Evolutionary conservation across 495 filamentous ascomycete species (phyloP), one percentile per base, ranked within the genome.

Genomic region (Cercophora newfieldiana): DNA sequence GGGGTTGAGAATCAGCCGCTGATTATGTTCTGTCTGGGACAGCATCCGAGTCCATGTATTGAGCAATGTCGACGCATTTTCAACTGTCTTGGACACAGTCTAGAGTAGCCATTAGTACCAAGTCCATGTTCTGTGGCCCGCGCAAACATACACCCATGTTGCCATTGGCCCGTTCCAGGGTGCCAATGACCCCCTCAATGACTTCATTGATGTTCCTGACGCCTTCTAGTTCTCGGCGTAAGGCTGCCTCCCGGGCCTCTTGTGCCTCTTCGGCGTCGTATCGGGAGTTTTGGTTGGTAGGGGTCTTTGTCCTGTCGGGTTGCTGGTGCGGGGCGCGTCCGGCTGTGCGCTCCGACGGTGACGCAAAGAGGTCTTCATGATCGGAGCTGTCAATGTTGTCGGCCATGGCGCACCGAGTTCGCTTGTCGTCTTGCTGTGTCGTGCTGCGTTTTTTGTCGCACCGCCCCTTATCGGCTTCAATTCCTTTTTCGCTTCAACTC

Each of bases 1-100:
- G 1, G 91, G 90, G 68, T 94, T 91, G 37, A 97, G 86, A 28
- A 99, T 90, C 51, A 98, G 79, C 3, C 95, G 88, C 72, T 98
- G 93, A 71, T 96, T 98, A 75, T 99, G 94, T 78, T 99, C 95
- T 0, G 95, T 97, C 74, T 97, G 95, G 24, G 91, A 94, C 4
- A 99, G 86, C 67, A 98, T 97, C 63, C 93, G 88, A 50, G 93
- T 96, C 93, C 93, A 99, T 26, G 95, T 95, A 69, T 94, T 92
- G 37, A 99, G 86, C n/a, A 99, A 86, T 0, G 91, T 92, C 37
- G 93, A 94, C n/a, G 94, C 92, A 51, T 91, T 93, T 59, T 85
- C 81, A 26, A 97, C 91, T 3, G 95, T 97, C 59, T 85, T 83
- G 49, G 90, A 91, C 14, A 99, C 93, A 14, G 91, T 95, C 90